These are phyloP conservation scores for Diplodia corticola DNA, from an alignment of 2,329 filamentous ascomycete species.

Conservation along the genomic window DNA sequence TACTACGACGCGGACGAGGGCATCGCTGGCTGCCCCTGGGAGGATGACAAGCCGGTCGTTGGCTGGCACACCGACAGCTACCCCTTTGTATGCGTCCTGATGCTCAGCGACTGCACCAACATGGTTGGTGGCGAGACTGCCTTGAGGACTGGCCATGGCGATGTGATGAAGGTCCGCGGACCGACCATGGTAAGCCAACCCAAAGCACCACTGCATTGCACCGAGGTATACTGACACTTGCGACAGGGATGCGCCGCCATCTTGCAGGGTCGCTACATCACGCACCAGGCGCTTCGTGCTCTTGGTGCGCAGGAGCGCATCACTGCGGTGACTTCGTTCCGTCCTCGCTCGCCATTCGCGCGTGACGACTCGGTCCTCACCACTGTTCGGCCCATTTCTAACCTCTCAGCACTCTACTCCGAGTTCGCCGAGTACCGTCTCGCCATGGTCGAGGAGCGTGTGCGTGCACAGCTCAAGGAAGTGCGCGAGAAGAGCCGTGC, in stretches of 20 bases:
- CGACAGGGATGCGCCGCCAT: slow-evolving; percentile 61
- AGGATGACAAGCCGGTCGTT: slow-evolving; percentile 57
- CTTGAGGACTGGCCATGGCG: slow-evolving; percentile 55
- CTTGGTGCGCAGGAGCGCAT: slow-evolving; percentile 62
- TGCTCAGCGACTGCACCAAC: slow-evolving; percentile 62
- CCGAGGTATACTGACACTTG: slow-evolving; percentile 22
- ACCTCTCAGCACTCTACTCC: slow-evolving; percentile 59
- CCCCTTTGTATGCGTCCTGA: slow-evolving; percentile 69
- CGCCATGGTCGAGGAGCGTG: slow-evolving; percentile 61
- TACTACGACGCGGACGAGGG: slow-evolving; percentile 45
- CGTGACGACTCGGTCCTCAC: slow-evolving; percentile 63
- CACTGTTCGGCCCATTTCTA: slow-evolving; percentile 60
- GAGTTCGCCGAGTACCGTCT: slow-evolving; percentile 65
- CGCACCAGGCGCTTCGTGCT: slow-evolving; percentile 62
- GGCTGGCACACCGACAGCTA: slow-evolving; percentile 67
- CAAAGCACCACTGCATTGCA: background rate
- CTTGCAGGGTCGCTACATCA: slow-evolving; percentile 68
- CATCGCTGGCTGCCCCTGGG: slow-evolving; percentile 45
- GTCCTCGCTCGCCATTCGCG: slow-evolving; percentile 56
- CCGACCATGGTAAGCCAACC: slow-evolving; percentile 56
- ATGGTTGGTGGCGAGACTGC: slow-evolving; percentile 68
- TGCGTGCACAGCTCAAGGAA: slow-evolving; percentile 49
- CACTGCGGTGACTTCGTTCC: slow-evolving; percentile 66
- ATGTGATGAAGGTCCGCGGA: slow-evolving; percentile 60
- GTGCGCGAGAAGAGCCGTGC: slow-evolving; percentile 40